Conservation (phyloP, 768 basidiomycete genomes). For the Trametes coccinea region DNA sequence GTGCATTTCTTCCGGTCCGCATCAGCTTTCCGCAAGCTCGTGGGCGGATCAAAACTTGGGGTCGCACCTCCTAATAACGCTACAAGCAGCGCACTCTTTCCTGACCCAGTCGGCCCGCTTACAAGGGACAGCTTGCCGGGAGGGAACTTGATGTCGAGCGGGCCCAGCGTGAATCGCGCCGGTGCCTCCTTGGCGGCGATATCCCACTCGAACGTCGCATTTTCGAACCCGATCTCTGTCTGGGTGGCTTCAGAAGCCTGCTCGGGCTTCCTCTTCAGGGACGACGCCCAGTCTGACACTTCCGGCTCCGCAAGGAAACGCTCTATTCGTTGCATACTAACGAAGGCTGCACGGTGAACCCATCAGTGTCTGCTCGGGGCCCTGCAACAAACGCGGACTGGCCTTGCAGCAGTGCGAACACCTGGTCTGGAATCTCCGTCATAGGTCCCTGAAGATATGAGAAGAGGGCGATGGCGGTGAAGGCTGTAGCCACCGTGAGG, state of each 20-base stretch:
- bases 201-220: constrained; percentile 62
- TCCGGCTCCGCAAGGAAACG: constrained; percentile 71
- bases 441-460: constrained; percentile 68
- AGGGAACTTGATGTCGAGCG: constrained; percentile 60
- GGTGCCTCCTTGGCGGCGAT: constrained; percentile 32
- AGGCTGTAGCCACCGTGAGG: constrained; percentile 78
- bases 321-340: constrained; percentile 83
- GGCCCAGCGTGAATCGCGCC: constrained; percentile 54
- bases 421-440: constrained; percentile 60
- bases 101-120: constrained; percentile 66
- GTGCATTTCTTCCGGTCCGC: constrained; percentile 51
- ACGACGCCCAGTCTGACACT: constrained; percentile 77
- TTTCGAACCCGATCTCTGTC: constrained; percentile 49
- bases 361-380: constrained; percentile 11
- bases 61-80: constrained; percentile 65
- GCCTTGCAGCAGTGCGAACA: constrained; percentile 68
- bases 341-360: constrained; percentile 48
- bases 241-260: constrained; percentile 4
- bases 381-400: constrained; percentile 12
- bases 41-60: background rate
- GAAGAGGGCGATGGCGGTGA: constrained; percentile 79
- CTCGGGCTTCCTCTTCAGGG: constrained; percentile 44
- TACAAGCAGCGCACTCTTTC: constrained; percentile 64
- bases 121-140: constrained; percentile 57
- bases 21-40: background rate